Base-by-base conservation (phyloP, 768 basidiomycete species). In the Paxillus involutus region DNA sequence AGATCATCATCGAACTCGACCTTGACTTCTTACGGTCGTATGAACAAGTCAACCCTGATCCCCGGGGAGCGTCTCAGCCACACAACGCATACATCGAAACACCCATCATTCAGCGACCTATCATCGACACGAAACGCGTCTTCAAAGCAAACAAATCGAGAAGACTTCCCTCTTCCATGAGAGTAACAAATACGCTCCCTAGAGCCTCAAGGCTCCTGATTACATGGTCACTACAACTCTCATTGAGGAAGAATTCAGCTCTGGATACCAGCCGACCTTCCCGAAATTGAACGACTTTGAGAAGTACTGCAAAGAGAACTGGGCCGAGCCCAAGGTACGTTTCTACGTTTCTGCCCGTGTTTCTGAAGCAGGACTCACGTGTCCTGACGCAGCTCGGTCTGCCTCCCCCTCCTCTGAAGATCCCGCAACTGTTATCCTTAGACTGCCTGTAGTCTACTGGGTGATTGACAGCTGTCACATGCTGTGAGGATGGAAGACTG, bases 21-120 rank as follows among this genome's bases (percentile, higher is more conserved):
- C 39, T 53, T n/a, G 46, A 30, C 0, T 53, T 33, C 47, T 49
- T 53, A 17, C 26, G 43, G 33, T 48, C 52, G 4, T 39, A 33
- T 17, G 47, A 21, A 26, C 52, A 53, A 29, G 24, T 13, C 6
- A 32, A 49, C 4, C 39, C 52, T 0, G 39, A 53, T 8, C 52
- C 52, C 5, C 42, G 52, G 37, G 46, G 52, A 40, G 41, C n/a
- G 3, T 53, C 52, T 35, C 45, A 53, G 16, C 52, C 52, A 9
- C 52, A 53, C 26, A 53, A 53, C 19, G 52, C 52, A n/a, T 53
- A 53, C 43, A 21, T 24, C 0, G 52, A 47, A 29, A 13, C n/a
- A 14, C n/a, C 45, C n/a, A 32, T 16, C 8, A 2, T 3, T 11
- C 12, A 36, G 21, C 45, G 32, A 13, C n/a, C 24, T 13, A 19